Base-by-base conservation (phyloP, 805 yeast species). In the Candida maesae region DNA sequence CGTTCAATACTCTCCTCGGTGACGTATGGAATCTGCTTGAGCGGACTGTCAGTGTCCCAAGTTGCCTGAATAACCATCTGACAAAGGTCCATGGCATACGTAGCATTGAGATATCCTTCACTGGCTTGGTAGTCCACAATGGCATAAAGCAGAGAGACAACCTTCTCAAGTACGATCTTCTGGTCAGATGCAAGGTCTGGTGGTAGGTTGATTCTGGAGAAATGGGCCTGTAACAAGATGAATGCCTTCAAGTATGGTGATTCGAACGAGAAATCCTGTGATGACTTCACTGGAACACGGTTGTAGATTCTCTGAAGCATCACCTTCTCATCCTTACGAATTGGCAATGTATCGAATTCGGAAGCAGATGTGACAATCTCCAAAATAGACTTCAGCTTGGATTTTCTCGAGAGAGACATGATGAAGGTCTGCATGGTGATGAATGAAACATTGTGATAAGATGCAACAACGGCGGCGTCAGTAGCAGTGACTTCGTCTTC, bases 41-140 rank as follows among this genome's bases (percentile, higher is more conserved):
- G 70, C 2, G 93, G 82, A 36, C 76, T 76, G 41, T 85, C 95
- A 7, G 78, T 69, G 49, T 79, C 85, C 95, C 96, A 88, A 19
- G 85, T 67, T 1, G 84, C 95, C 59, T 91, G 98, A 2, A 83
- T 77, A 6, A 87, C 63, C 95, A 88, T 85, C 58, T 93, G 99
- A 2, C 84, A 74, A 38, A 89, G 58, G 57, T 93, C 97, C 85
- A 93, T 85, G 0, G 87, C 91, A 33, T 74, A 71, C 49, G 87
- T 70, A 0, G 95, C 89, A 58, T 79, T 84, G 53, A 90, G 63
- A 49, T 74, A 68, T 0, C 97, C 96, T 44, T 88, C 88, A 49
- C 87, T 76, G 0, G 95, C 80, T 28, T 89, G 64, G 1, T 82
- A 64, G 59, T 93, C 97, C 15, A 86, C 80, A 35, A 79, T 65